Evolutionary conservation across 768 basidiomycete genomes (phyloP).

Genomic region (Coprinopsis strossmayeri): DNA sequence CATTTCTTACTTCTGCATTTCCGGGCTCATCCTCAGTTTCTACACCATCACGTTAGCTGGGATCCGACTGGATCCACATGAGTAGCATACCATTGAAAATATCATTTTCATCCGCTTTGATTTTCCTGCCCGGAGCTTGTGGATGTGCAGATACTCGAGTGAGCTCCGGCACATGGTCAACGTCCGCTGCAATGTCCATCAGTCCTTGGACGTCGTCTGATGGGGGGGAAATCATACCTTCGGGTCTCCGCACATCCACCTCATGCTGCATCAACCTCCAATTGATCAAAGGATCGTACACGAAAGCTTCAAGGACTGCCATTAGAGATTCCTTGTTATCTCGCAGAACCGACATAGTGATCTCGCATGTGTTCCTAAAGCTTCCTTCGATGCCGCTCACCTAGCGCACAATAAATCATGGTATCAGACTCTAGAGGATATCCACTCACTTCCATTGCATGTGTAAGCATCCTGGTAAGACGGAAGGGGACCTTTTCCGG

Average conservation of each 20-base stretch:
- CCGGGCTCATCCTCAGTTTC: conserved; percentile 46
- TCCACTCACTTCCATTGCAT: conserved; percentile 89
- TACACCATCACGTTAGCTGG: conserved; percentile 13
- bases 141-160: conserved; percentile 65
- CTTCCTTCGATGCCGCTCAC: conserved; percentile 98
- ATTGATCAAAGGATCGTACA: conserved; percentile 96
- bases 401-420: conserved; percentile 31
- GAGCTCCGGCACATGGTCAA: conserved; percentile 55
- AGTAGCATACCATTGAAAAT: conserved; percentile 79
- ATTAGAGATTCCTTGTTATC: conserved; percentile 98
- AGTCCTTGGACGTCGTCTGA: conserved; percentile 18
- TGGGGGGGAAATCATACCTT: conserved; percentile 37
- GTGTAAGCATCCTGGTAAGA: conserved; percentile 94
- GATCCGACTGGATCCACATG: background rate
- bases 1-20: conserved; percentile 86
- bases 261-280: conserved; percentile 92
- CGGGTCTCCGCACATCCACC: conserved; percentile 60
- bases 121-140: conserved; percentile 73
- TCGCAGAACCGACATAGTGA: conserved; percentile 94
- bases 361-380: conserved; percentile 92
- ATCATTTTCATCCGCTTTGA: conserved; percentile 89
- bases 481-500: conserved; percentile 99
- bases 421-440: background rate
- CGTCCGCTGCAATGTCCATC: conserved; percentile 34
- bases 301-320: conserved; percentile 98